Percentiles rank a stretch among this genome's conserved stretches.
Evolutionary conservation across 345 rosid genomes (phyloP).

Genomic region (Eutrema japonicum): DNA sequence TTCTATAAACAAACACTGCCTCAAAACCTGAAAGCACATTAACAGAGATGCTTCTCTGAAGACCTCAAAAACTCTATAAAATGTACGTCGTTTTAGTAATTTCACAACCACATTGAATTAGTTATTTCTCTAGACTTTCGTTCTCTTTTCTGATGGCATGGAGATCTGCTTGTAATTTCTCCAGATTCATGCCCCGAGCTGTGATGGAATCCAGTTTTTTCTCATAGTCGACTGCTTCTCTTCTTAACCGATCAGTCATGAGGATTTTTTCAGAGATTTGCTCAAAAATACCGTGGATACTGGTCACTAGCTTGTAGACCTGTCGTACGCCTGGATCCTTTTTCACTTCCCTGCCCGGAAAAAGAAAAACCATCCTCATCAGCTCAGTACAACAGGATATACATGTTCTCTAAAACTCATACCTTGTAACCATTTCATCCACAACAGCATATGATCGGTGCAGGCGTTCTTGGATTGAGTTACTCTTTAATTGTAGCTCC

Average conservation of each 20-base stretch:
- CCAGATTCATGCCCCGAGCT: constrained; percentile 56
- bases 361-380: constrained; percentile 8
- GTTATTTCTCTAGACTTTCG: constrained; percentile 50
- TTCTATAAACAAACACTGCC: constrained; percentile 4
- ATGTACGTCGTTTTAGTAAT: background rate
- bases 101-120: background rate
- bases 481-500: constrained; percentile 84
- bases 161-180: constrained; percentile 66
- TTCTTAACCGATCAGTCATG: constrained; percentile 59
- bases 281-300: constrained; percentile 74
- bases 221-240: constrained; percentile 70
- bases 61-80: background rate
- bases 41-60: background rate
- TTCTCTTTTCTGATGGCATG: constrained; percentile 66
- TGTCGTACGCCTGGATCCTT: constrained; percentile 64
- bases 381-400: background rate
- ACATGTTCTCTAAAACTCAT: constrained; percentile 28
- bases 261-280: constrained; percentile 72
- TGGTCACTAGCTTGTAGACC: constrained; percentile 72
- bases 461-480: constrained; percentile 82
- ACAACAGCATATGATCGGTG: constrained; percentile 77
- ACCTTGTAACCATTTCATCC: constrained; percentile 85
- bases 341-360: constrained; percentile 68
- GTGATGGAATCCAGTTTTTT: constrained; percentile 70
- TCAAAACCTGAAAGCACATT: background rate